Percentiles rank a stretch among this genome's conserved stretches.
These are phyloP conservation scores for Phytopythium chamaehyphon DNA, from an alignment of 352 stramenopile species.

Conservation along the genomic window DNA sequence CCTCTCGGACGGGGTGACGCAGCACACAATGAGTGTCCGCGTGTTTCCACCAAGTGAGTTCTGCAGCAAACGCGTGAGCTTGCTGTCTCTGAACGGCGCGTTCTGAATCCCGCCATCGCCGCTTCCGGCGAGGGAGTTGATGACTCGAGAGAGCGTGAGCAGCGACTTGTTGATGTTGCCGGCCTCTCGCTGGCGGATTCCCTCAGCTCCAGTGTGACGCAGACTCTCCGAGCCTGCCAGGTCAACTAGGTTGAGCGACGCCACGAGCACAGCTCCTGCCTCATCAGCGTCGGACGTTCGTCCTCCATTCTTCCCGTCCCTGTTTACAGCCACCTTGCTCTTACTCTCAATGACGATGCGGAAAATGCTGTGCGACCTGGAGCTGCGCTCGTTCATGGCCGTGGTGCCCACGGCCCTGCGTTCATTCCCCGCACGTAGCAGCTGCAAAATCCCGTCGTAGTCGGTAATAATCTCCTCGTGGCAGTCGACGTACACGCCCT, in stretches of 20 bases:
- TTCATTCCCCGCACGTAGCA: slow-evolving; percentile 64
- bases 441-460: slow-evolving; percentile 50
- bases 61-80: slow-evolving; percentile 90
- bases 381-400: slow-evolving; percentile 79
- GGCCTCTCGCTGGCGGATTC: slow-evolving; percentile 93
- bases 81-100: slow-evolving; percentile 86
- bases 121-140: slow-evolving; percentile 69
- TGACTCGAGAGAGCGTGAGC: slow-evolving; percentile 94
- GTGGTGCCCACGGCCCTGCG: slow-evolving; percentile 63
- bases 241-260: slow-evolving; percentile 96
- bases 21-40: slow-evolving; percentile 89
- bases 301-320: slow-evolving; percentile 3
- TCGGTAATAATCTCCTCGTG: slow-evolving; percentile 92
- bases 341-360: slow-evolving; percentile 82
- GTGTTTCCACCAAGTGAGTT: slow-evolving; percentile 90
- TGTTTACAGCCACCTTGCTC: slow-evolving; percentile 29
- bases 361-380: slow-evolving; percentile 82
- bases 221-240: slow-evolving; percentile 97
- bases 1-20: slow-evolving; percentile 68
- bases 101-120: slow-evolving; percentile 24
- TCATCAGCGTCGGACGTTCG: slow-evolving; percentile 65
- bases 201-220: slow-evolving; percentile 92
- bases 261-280: slow-evolving; percentile 88
- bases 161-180: slow-evolving; percentile 97
- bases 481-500: slow-evolving; percentile 96